These are phyloP conservation scores for Penicillium hordei DNA, from an alignment of 2,329 filamentous ascomycete genomes.

Conservation along the genomic window DNA sequence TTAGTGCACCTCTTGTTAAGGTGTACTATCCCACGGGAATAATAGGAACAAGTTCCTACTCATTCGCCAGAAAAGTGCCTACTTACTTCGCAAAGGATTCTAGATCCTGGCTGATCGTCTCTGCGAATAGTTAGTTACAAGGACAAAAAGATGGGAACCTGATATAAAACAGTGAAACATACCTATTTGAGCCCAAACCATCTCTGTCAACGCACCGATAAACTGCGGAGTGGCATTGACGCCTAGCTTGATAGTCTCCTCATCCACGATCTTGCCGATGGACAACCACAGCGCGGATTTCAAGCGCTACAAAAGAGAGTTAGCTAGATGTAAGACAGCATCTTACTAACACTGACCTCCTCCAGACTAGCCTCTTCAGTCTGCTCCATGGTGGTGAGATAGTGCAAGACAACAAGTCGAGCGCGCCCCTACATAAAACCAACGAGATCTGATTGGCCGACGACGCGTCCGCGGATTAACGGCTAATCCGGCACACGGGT, in stretches of 20 bases:
- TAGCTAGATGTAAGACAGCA: background rate
- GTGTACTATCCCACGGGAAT: background rate
- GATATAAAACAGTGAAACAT: conserved; percentile 24
- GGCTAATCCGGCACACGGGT: conserved; percentile 13
- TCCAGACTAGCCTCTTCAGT: conserved; percentile 34
- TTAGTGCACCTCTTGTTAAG: conserved; percentile 10
- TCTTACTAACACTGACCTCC: conserved; percentile 29
- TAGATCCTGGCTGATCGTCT: conserved; percentile 59
- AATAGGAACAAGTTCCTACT: background rate
- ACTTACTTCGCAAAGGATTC: conserved; percentile 61
- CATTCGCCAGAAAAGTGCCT: background rate
- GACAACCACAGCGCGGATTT: conserved; percentile 84
- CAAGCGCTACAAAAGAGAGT: conserved; percentile 58
- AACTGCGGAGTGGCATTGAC: conserved; percentile 90
- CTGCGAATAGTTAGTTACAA: conserved; percentile 34
- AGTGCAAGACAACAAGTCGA: conserved; percentile 1
- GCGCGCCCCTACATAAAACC: conserved; percentile 15
- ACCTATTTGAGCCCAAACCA: conserved; percentile 88
- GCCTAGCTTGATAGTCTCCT: conserved; percentile 70
- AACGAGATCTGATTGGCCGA: conserved; percentile 21
- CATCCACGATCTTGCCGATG: conserved; percentile 84
- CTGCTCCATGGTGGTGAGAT: conserved; percentile 25
- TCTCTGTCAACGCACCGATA: conserved; percentile 79
- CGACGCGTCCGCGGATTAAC: conserved; percentile 22
- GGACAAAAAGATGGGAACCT: too few relatives aligned